Evolutionary conservation across 78 protist genomes (phyloP).

Genomic region (Dictyostelium firmibasis): DNA sequence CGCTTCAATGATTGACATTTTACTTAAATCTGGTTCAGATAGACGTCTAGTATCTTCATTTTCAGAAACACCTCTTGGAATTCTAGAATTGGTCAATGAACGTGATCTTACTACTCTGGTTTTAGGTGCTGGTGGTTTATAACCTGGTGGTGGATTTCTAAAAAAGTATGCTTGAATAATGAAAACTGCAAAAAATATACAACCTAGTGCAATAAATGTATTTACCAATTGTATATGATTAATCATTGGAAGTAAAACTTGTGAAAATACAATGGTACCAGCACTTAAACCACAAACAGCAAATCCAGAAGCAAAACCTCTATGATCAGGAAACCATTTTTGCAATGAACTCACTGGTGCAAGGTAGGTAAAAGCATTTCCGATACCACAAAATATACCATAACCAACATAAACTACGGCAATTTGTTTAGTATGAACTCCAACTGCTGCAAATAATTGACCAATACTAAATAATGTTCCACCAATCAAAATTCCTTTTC

Average conservation of each 20-base stretch:
- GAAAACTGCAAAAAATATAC: neutral
- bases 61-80: too few species aligned
- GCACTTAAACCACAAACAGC: constrained; percentile 85
- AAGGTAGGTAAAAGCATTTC: constrained; percentile 68
- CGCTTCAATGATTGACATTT: neutral
- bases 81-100: too few species aligned
- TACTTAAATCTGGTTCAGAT: neutral
- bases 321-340: constrained; percentile 86
- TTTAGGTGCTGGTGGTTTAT: neutral
- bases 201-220: constrained; percentile 68
- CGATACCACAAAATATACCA: constrained; percentile 79
- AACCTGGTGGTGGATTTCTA: too few species aligned
- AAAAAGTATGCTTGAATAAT: neutral
- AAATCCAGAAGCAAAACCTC: constrained; percentile 79
- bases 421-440: constrained; percentile 8
- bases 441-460: constrained; percentile 66
- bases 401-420: constrained; percentile 69
- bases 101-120: too few species aligned
- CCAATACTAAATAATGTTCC: constrained; percentile 20
- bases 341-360: constrained; percentile 82
- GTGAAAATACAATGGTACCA: constrained; percentile 51
- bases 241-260: constrained; percentile 22
- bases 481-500: constrained; percentile 26
- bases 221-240: neutral
- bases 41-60: too few species aligned